Conservation (phyloP, 2,329 filamentous ascomycete species). For the Talaromyces funiculosus region DNA sequence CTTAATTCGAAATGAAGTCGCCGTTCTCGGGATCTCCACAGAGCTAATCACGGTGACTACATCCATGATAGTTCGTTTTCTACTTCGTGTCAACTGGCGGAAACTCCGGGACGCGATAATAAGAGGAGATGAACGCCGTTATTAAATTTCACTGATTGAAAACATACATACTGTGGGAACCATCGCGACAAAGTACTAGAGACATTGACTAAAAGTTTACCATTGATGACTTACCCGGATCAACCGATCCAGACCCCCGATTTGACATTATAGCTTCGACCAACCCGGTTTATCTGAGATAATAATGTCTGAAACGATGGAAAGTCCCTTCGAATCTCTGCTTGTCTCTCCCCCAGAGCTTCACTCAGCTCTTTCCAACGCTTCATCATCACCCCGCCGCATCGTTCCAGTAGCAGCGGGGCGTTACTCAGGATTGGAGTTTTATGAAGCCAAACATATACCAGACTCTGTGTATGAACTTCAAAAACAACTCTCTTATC, state of each 20-base stretch:
- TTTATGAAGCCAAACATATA: slow-evolving; percentile 19
- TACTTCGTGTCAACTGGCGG: background rate
- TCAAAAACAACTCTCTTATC: too few species aligned
- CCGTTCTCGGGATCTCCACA: background rate
- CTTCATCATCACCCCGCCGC: slow-evolving; percentile 12
- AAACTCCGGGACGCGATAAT: background rate
- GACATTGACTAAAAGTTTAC: background rate
- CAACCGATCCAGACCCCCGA: background rate
- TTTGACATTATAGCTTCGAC: background rate
- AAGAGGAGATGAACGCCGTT: background rate
- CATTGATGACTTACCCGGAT: background rate
- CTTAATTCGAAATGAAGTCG: background rate
- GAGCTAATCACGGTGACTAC: background rate
- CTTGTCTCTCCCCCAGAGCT: slow-evolving; percentile 4
- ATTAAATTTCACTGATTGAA: background rate
- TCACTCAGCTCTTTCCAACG: background rate
- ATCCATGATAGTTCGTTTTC: background rate
- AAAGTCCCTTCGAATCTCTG: background rate
- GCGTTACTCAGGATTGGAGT: slow-evolving; percentile 13
- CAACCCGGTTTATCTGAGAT: background rate
- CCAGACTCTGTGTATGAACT: slow-evolving; percentile 20
- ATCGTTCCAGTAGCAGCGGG: slow-evolving; percentile 24
- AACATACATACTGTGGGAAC: background rate
- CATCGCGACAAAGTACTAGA: background rate
- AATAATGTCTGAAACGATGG: background rate